Evolutionary conservation across 441 rosid species (phyloP), one percentile per base, ranked within the genome.

Genomic region (Bruguiera hainesii): DNA sequence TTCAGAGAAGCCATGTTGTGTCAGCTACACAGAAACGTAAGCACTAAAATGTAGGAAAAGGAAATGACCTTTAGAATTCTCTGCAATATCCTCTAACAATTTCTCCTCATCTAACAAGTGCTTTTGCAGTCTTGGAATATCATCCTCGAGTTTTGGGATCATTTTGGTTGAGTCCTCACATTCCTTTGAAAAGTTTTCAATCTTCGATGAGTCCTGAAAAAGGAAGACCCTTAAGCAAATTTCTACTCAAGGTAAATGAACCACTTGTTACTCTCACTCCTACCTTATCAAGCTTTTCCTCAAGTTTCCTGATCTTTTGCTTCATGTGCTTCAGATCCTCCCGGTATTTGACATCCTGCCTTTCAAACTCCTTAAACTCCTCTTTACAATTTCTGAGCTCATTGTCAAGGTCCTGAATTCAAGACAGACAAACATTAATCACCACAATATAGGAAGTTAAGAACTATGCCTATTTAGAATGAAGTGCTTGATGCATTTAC

Each of bases 301-400:
- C 96, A 31, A 91, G 87, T 78, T 91, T 95, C 85, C 90, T 95
- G 56, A 95, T 82, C 83, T 91, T 95, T 79, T 91, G 99, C 81
- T 91, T 95, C 85, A 75, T 76, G 82, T 95, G 98, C 86, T 87
- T 91, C 77, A 88, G 69, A 79, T 91, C 96, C 79, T 94, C 99
- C 70, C 96, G 80, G 67, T 88, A 82, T 70, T 94, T 91, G 75
- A 94, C 89, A 75, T 91, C 98, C 75, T 88, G 97, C 84, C 97
- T 86, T 84, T 94, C 97, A 79, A 94, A 94, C 68, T 94, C 98
- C 84, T 88, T 91, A 66, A 94, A 94, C 68, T 86, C 87, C 68
- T 94, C 99, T 82, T 94, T 94, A 74, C 89, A 85, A 26, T 50
- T 80, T 78, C 73, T 76, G 63, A 89, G 90, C 62, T 80, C 76